Evolutionary conservation across 83 land plant species (phyloP).

Genomic region (Picea mariana): DNA sequence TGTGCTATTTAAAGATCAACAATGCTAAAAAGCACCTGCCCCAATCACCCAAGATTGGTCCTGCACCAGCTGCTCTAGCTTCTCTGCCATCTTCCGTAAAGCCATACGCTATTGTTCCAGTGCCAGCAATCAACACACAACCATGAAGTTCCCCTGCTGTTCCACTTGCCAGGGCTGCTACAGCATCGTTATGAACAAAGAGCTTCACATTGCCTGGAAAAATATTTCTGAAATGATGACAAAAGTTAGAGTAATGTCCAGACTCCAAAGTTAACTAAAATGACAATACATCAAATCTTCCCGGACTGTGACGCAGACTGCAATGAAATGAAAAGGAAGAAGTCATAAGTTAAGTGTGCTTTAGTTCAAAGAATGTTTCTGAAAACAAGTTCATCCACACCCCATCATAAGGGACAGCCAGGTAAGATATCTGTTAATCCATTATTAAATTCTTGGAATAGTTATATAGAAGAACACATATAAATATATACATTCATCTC

Average conservation of each 20-base stretch:
- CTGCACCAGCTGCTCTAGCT: constrained; percentile 92
- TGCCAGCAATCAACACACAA: constrained; percentile 91
- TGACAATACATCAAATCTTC: background rate
- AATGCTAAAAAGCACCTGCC: constrained; percentile 70
- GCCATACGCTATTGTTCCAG: constrained; percentile 88
- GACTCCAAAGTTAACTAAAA: background rate
- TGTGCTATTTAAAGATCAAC: constrained; percentile 5
- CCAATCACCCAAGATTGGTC: constrained; percentile 91
- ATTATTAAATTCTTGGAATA: background rate
- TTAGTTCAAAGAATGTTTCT: background rate
- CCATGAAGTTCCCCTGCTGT: constrained; percentile 91
- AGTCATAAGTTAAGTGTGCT: background rate
- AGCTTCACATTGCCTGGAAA: constrained; percentile 60
- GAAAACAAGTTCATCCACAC: constrained; percentile 1
- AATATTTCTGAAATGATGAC: constrained; percentile 33
- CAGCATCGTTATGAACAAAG: constrained; percentile 77
- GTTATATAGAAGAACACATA: background rate
- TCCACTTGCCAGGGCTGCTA: constrained; percentile 96
- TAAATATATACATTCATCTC: no score
- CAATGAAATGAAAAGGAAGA: background rate
- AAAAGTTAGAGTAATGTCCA: background rate
- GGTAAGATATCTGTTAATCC: background rate
- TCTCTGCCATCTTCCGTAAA: constrained; percentile 79
- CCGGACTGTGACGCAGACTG: background rate
- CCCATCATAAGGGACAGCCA: background rate